Evolutionary conservation across 495 filamentous ascomycete genomes (phyloP), one percentile per base, ranked within the genome.

Genomic region (Penicillium bovifimosum): DNA sequence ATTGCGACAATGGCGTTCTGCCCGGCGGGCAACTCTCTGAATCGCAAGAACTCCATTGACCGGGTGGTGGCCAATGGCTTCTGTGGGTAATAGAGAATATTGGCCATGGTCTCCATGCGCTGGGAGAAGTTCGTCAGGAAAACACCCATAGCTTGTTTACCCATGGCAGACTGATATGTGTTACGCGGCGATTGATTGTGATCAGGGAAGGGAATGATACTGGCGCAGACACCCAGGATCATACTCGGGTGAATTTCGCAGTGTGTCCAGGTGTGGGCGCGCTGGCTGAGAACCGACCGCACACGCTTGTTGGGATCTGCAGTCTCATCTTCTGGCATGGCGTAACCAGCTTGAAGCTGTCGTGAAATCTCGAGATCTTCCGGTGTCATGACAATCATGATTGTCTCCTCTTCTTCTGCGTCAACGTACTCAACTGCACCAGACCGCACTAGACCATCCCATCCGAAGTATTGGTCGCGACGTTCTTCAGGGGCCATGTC

Each of bases 1-100:
- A 99, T 97, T 32, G 95, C 93, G 10, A 99, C 93, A 60, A 99
- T 97, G 17, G 93, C 93, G 60, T 99, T 99, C 71, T 99, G 93
- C 6, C 93, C 93, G 24, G 93, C 93, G 2, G 93, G 93, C 47
- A 99, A 74, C 69, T 99, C 95, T 62, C 93, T 81, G 82, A 97
- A 99, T 54, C 95, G 96, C 57, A 99, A 76, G 70, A 90, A 97
- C 68, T 99, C 93, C 95, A 99, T 99, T 1, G 90, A 95, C 20
- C 93, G 83, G 10, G 93, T 99, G 1, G 90, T 99, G 1, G 88
- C 93, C 27, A 99, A 76, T 3, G 93, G 93, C 64, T 99, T 99
- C 73, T 99, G 93, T 0, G 93, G 93, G 62, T 99, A 99, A 67
- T 96, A 97, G 9, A 99, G 85, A 64, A 97, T 95, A 61, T 99